A percentile compares a stretch with the other conserved stretches of the same genome.
Conservation (phyloP, 148 eudicot species). For the Limonium bicolor region DNA sequence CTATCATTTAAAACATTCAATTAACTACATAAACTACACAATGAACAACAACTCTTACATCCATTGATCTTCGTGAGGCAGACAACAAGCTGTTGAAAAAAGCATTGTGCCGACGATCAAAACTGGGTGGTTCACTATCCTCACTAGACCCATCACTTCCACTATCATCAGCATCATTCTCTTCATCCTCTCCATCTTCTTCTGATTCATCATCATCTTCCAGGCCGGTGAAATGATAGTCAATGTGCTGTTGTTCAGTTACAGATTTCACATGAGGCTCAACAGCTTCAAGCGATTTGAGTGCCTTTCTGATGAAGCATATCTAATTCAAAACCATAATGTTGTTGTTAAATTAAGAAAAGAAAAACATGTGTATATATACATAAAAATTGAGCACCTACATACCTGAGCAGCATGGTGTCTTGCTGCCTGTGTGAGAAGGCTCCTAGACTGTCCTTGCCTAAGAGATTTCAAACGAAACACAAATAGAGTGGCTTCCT, state of each 20-base stretch:
- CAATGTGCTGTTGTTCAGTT: constrained; percentile 73
- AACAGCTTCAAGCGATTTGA: constrained; percentile 61
- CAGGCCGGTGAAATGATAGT: constrained; percentile 67
- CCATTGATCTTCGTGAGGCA: constrained; percentile 32
- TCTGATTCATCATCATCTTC: constrained; percentile 46
- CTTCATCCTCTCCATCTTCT: constrained; percentile 18
- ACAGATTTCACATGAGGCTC: constrained; percentile 74
- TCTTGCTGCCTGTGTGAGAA: constrained; percentile 91
- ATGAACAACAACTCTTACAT: constrained; percentile 29
- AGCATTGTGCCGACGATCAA: constrained; percentile 30
- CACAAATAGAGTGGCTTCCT: constrained; percentile 66
- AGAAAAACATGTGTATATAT: background rate
- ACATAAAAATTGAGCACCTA: background rate
- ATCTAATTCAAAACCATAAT: constrained; percentile 45
- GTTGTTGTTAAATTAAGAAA: background rate
- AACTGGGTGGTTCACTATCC: constrained; percentile 28
- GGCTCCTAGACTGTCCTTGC: constrained; percentile 89
- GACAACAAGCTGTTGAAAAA: constrained; percentile 16
- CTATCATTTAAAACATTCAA: constrained; percentile 1
- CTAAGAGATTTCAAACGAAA: constrained; percentile 85
- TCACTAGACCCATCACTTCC: constrained; percentile 19
- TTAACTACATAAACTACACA: background rate
- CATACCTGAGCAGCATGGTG: constrained; percentile 97
- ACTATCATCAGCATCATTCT: constrained; percentile 16
- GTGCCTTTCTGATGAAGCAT: constrained; percentile 62